Percentiles rank a stretch among this genome's conserved stretches.
These are phyloP conservation scores for Garcileccinum viscosum DNA, from an alignment of 1,284 basidiomycete genomes.

Conservation along the genomic window DNA sequence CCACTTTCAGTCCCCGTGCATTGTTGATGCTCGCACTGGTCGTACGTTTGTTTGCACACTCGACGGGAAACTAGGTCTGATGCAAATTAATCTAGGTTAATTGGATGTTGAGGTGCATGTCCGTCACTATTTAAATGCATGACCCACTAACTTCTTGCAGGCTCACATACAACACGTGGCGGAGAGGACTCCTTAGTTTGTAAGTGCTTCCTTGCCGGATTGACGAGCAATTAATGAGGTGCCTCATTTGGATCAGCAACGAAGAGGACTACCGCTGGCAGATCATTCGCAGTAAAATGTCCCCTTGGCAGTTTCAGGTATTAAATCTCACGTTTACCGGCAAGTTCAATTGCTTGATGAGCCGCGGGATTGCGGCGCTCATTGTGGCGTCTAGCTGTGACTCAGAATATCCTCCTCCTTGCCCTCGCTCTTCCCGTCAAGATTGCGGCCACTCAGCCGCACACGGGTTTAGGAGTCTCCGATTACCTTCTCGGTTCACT, in stretches of 20 bases:
- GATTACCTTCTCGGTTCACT: constrained; percentile 73
- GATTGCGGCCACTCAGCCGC: constrained; percentile 63
- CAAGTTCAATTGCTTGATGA: constrained; percentile 31
- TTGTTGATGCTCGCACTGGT: constrained; percentile 73
- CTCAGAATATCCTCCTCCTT: constrained; percentile 84
- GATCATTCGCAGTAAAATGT: constrained; percentile 72
- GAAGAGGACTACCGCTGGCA: constrained; percentile 96
- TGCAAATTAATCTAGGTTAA: constrained; percentile 40
- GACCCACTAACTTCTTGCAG: constrained; percentile 42
- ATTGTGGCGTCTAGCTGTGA: constrained; percentile 52
- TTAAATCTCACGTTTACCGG: constrained; percentile 85
- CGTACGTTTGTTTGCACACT: constrained; percentile 42
- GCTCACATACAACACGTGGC: constrained; percentile 83
- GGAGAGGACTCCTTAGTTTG: constrained; percentile 84
- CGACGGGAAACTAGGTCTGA: constrained; percentile 13
- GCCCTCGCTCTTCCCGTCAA: constrained; percentile 69
- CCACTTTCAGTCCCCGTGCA: constrained; percentile 68
- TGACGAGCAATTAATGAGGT: not conserved
- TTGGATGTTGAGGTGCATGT: constrained; percentile 71
- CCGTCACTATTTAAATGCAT: not conserved
- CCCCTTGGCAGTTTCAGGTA: constrained; percentile 76
- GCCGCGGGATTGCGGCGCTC: not conserved
- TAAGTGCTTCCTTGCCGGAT: constrained; percentile 40
- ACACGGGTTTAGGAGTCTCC: constrained; percentile 57
- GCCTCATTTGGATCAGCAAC: constrained; percentile 39